Conservation (phyloP, 768 basidiomycete species). For the Lentinus tigrinus region DNA sequence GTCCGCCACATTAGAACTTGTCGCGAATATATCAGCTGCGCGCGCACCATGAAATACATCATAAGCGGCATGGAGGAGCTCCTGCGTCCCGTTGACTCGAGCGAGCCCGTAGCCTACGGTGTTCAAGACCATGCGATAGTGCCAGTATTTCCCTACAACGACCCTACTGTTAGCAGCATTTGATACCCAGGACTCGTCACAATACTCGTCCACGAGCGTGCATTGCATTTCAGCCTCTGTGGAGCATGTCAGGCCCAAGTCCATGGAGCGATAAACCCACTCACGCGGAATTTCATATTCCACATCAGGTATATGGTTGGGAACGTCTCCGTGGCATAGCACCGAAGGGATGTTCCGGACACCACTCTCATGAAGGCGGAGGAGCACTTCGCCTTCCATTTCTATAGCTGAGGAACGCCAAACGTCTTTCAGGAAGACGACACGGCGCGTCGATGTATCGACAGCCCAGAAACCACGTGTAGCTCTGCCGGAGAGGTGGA, state of each 20-base stretch:
- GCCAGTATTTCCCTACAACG: neutral
- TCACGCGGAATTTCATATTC: neutral
- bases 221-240: neutral
- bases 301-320: no score
- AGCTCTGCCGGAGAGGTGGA: neutral
- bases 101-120: conserved; percentile 2
- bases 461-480: conserved; percentile 12
- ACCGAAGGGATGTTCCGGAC: neutral
- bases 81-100: conserved; percentile 1
- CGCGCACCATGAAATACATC: neutral
- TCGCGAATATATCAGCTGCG: neutral
- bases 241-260: neutral
- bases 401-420: neutral
- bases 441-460: neutral
- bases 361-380: neutral
- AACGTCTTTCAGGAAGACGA: conserved; percentile 10
- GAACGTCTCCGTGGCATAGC: neutral
- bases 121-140: conserved; percentile 6
- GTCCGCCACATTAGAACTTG: neutral
- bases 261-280: neutral
- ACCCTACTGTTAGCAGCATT: no score
- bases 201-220: neutral
- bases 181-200: neutral
- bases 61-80: neutral
- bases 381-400: neutral